Evolutionary conservation across 768 basidiomycete species (phyloP).

Genomic region (Leccinum subtestaceum): DNA sequence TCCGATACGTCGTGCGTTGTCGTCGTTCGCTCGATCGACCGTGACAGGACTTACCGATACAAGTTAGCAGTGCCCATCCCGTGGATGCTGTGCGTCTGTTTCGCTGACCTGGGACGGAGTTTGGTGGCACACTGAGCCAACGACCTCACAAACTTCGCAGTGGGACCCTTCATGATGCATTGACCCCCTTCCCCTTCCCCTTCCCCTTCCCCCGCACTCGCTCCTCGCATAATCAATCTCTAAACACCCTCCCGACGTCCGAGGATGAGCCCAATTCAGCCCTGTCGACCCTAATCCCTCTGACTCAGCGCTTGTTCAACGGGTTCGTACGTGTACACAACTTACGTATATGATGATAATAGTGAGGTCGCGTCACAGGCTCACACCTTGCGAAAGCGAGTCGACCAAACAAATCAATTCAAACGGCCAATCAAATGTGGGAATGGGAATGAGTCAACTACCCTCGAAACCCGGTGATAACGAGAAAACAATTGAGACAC

Average conservation of each 20-base stretch:
- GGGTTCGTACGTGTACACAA: neutral
- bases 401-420: neutral
- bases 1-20: neutral
- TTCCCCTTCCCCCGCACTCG: neutral
- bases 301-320: neutral
- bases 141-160: neutral
- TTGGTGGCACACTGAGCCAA: accelerated
- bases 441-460: neutral
- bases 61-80: neutral
- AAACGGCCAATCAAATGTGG: neutral
- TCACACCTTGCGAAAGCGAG: neutral
- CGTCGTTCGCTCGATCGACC: neutral
- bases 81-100: neutral
- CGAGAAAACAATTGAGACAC: neutral
- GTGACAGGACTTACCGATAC: neutral
- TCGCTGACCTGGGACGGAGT: neutral
- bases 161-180: neutral
- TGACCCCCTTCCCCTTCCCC: neutral
- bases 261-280: neutral
- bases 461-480: neutral
- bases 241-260: neutral
- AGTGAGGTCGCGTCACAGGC: neutral
- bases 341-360: neutral
- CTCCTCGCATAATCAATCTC: neutral
- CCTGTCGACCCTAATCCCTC: too few species aligned